phyloP scores from a whole-genome alignment of 257 asterid species.

The Echium plantagineum region DNA sequence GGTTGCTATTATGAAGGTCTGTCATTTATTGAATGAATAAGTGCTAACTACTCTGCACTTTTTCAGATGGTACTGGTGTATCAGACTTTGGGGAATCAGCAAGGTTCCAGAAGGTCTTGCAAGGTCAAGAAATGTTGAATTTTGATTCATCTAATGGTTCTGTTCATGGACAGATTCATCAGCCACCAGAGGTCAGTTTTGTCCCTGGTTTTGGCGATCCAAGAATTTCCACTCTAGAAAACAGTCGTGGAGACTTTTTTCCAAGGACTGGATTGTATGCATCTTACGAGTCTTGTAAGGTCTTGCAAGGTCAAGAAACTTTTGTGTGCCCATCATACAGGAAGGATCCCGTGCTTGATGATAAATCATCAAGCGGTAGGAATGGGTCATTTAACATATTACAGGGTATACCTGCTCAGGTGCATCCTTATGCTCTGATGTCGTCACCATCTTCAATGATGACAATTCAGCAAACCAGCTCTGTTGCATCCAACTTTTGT shows the following conservation, averaged over 20 bases:
- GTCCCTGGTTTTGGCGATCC: constrained; percentile 30
- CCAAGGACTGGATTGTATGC: constrained; percentile 31
- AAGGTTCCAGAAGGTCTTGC: constrained; percentile 99
- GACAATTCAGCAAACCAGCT: constrained; percentile 34
- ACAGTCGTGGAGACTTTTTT: constrained; percentile 23
- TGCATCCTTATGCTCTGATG: constrained; percentile 21
- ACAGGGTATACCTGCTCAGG: constrained; percentile 24
- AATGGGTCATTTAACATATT: constrained; percentile 38
- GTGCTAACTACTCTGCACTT: constrained; percentile 4
- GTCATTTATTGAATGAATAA: neutral
- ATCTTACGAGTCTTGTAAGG: constrained; percentile 63
- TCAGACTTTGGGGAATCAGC: constrained; percentile 64
- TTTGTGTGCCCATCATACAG: constrained; percentile 30
- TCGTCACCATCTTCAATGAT: constrained; percentile 47
- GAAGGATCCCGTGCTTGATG: constrained; percentile 28
- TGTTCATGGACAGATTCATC: constrained; percentile 35
- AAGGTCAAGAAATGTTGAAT: constrained; percentile 96
- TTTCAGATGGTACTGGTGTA: constrained; percentile 52
- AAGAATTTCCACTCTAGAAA: constrained; percentile 22
- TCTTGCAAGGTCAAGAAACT: constrained; percentile 99
- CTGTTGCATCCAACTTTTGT: constrained; percentile 27
- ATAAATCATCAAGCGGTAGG: constrained; percentile 28
- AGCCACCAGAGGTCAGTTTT: constrained; percentile 34
- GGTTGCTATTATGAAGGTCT: neutral
- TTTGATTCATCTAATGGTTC: constrained; percentile 36